These are phyloP conservation scores for Hypoxylon lienhwacheense DNA, from an alignment of 495 filamentous ascomycete genomes.

Conservation along the genomic window DNA sequence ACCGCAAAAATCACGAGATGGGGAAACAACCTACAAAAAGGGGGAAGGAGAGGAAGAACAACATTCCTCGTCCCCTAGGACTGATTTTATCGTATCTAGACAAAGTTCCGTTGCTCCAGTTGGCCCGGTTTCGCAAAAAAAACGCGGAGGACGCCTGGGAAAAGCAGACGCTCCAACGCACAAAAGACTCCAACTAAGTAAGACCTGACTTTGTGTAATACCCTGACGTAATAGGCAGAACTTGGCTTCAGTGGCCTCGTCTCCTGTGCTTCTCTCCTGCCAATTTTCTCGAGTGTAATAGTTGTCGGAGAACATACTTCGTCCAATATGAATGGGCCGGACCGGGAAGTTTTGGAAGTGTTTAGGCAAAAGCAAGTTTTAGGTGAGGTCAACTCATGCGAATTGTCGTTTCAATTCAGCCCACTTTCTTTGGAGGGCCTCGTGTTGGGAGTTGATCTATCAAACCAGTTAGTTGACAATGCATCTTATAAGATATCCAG, in stretches of 20 bases:
- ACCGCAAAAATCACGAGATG: not conserved
- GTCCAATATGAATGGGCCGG: constrained; percentile 25
- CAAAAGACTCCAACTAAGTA: no score
- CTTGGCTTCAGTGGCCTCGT: not conserved
- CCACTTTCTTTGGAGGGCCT: constrained; percentile 77
- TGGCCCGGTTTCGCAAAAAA: not conserved
- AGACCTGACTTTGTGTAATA: constrained; percentile 18
- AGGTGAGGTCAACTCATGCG: constrained; percentile 23
- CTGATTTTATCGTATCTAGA: no score
- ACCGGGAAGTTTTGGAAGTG: not conserved
- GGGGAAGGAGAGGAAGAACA: not conserved
- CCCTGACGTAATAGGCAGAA: not conserved
- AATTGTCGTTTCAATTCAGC: constrained; percentile 71
- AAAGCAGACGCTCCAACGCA: no score
- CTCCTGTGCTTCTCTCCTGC: constrained; percentile 1
- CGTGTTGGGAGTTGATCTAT: constrained; percentile 72
- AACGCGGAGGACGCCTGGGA: not conserved
- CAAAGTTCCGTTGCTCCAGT: not conserved
- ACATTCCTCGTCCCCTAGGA: no score
- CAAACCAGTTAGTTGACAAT: constrained; percentile 31
- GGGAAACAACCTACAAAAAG: not conserved
- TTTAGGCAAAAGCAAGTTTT: constrained; percentile 6
- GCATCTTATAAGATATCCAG: not conserved
- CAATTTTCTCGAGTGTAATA: constrained; percentile 12
- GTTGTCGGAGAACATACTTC: constrained; percentile 19